Evolutionary conservation across 805 yeast species (phyloP), one percentile per base, ranked within the genome.

Genomic region (Ogataea saltuana): DNA sequence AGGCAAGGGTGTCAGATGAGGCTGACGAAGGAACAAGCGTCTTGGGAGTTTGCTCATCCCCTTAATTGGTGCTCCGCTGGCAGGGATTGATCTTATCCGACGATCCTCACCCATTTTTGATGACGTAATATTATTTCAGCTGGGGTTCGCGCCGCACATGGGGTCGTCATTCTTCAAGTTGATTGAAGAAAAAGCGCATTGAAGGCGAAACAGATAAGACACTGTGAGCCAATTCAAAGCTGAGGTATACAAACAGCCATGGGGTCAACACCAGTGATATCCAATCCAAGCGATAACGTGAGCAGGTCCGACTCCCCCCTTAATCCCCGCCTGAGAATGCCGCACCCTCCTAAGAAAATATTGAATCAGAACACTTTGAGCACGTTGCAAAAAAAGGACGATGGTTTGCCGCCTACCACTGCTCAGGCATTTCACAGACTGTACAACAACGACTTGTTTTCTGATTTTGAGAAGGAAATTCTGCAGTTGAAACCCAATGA

Each of bases 401-500:
- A 52, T 27, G 6, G 22, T 3, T 16, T 11, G 7, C 30, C 42
- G 22, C 17, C 45, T 6, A 33, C 54, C 0, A 25, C 26, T 3
- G 7, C 39, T 3, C 26, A 46, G 11, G 36, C 34, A 8, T 10
- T 59, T 6, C 20, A 32, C 21, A 54, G 51, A 16, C 30, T 48
- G 9, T 50, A 41, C 23, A 19, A 34, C 6, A 41, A 56, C 39
- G 60, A 53, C 19, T 35, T 51, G 5, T 55, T 50, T 17, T 48
- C 63, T 2, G 58, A 61, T 12, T 73, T 78, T 44, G 83, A 78
- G 43, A 52, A 63, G 42, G 60, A 56, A 39, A 68, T 78, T 1
- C 31, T 69, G 15, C 48, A 55, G 3, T 41, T 67, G 16, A 79
- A 77, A 49, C 79, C 82, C 8, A 78, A 71, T 56, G 83, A 78